Percentiles rank a stretch among this genome's conserved stretches.
Evolutionary conservation across 2,329 filamentous ascomycete genomes (phyloP).

Genomic region (Anthostomella pinea): DNA sequence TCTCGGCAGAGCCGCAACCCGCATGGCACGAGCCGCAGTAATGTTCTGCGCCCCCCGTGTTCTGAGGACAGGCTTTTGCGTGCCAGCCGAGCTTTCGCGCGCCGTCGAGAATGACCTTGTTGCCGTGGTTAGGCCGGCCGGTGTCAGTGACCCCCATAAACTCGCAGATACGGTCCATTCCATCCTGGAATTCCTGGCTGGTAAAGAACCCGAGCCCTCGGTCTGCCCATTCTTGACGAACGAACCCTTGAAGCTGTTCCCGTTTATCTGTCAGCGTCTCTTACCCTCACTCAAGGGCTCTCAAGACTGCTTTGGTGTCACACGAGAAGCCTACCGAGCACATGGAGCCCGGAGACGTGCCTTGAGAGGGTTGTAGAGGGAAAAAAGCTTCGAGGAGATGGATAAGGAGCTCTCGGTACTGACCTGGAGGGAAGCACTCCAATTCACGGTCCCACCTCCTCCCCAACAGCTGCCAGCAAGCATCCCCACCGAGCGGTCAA

Average conservation of each 20-base stretch:
- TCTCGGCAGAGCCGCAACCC: constrained; percentile 52
- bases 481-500: constrained; percentile 52
- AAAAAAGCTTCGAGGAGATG: background rate
- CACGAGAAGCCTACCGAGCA: no score
- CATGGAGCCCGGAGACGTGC: background rate
- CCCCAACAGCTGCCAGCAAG: constrained; percentile 64
- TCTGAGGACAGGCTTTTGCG: constrained; percentile 63
- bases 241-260: constrained; percentile 60
- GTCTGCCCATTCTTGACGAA: constrained; percentile 65
- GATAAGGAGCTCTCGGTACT: no score
- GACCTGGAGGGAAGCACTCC: constrained; percentile 49
- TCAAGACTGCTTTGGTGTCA: no score
- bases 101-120: constrained; percentile 61
- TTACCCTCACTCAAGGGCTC: background rate
- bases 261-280: no score
- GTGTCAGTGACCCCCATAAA: constrained; percentile 32
- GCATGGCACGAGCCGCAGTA: constrained; percentile 51
- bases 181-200: constrained; percentile 59
- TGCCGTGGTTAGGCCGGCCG: constrained; percentile 60
- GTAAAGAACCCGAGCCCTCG: constrained; percentile 62
- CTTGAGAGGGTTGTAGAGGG: background rate
- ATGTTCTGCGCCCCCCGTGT: constrained; percentile 62
- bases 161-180: constrained; percentile 47
- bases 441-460: constrained; percentile 72
- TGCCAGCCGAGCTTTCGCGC: constrained; percentile 62